These are phyloP conservation scores for Penicillium nordicum DNA, from an alignment of 2,329 filamentous ascomycete species.

Conservation along the genomic window DNA sequence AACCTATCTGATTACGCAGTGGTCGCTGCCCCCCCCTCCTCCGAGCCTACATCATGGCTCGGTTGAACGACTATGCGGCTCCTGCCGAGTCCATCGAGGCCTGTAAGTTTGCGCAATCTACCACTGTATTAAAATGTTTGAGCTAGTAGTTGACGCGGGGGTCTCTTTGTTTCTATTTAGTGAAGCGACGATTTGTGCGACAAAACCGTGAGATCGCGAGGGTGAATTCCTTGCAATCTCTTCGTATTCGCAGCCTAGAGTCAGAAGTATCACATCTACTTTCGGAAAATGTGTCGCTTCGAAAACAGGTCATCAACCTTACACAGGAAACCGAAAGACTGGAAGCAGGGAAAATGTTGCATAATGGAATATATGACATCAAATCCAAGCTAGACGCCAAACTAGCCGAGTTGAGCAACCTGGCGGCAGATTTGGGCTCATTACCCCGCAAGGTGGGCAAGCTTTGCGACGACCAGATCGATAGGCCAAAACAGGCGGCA, in stretches of 20 bases:
- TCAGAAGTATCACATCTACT: conserved; percentile 59
- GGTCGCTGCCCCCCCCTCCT: conserved; percentile 7
- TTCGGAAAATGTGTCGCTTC: conserved; percentile 58
- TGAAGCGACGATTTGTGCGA: conserved; percentile 62
- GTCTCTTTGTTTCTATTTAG: conserved; percentile 32
- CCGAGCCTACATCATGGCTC: conserved; percentile 41
- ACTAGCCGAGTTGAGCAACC: conserved; percentile 51
- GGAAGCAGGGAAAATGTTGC: conserved; percentile 43
- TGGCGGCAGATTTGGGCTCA: conserved; percentile 54
- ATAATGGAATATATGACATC: conserved; percentile 50
- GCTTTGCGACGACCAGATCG: conserved; percentile 14
- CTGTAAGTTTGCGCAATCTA: conserved; percentile 34
- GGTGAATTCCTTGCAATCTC: conserved; percentile 61
- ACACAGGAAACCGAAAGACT: conserved; percentile 53
- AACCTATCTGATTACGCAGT: background rate
- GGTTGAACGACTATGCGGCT: conserved; percentile 47
- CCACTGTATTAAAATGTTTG: background rate
- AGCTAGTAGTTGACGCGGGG: conserved; percentile 8
- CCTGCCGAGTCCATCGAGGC: conserved; percentile 48
- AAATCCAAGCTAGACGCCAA: conserved; percentile 56
- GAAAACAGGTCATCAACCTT: conserved; percentile 58
- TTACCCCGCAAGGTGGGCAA: conserved; percentile 35
- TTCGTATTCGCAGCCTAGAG: conserved; percentile 62
- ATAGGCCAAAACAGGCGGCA: conserved; percentile 12
- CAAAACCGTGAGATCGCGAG: conserved; percentile 66